A percentile compares a stretch with the other conserved stretches of the same genome.
These are phyloP conservation scores for Hymenochaete sp. DNA, from an alignment of 1,284 basidiomycete species.

Conservation along the genomic window DNA sequence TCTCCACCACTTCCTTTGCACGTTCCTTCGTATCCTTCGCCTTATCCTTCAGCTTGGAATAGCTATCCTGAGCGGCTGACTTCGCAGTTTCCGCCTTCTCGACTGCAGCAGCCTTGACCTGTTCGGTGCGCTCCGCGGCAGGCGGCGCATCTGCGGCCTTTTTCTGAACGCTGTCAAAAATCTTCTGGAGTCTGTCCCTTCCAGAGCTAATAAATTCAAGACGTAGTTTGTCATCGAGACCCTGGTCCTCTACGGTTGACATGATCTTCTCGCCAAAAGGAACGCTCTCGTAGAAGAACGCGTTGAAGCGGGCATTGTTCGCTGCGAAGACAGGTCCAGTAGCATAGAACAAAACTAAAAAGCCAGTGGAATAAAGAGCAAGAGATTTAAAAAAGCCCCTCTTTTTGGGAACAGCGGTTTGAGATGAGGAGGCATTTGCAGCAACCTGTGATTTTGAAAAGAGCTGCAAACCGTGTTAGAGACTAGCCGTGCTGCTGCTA, in stretches of 20 bases:
- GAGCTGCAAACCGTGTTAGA: neutral
- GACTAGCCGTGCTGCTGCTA: too few species aligned
- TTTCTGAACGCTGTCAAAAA: conserved; percentile 41
- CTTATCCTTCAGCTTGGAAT: conserved; percentile 29
- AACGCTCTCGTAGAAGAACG: conserved; percentile 74
- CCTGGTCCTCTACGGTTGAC: conserved; percentile 70
- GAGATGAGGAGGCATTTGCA: conserved; percentile 34
- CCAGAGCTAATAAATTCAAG: conserved; percentile 50
- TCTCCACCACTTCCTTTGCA: conserved; percentile 37
- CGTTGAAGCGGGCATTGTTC: conserved; percentile 65
- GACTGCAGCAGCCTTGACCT: conserved; percentile 5
- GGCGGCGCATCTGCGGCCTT: conserved; percentile 21
- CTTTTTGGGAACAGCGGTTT: conserved; percentile 42
- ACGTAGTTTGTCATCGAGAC: conserved; percentile 66
- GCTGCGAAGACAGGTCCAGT: conserved; percentile 70
- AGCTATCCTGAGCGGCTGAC: conserved; percentile 23
- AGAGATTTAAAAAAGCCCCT: conserved; percentile 44
- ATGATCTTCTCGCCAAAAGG: conserved; percentile 72
- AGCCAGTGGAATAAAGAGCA: conserved; percentile 51
- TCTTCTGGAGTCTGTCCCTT: conserved; percentile 41
- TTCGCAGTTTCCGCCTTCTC: conserved; percentile 15
- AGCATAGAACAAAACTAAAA: conserved; percentile 70
- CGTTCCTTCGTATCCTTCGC: conserved; percentile 38
- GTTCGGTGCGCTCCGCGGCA: conserved; percentile 13
- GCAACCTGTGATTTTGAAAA: conserved; percentile 37